Percentiles rank a stretch among this genome's conserved stretches.
Conservation (phyloP, 164 flowering plant genomes). For the Aristolochia fimbriata region DNA sequence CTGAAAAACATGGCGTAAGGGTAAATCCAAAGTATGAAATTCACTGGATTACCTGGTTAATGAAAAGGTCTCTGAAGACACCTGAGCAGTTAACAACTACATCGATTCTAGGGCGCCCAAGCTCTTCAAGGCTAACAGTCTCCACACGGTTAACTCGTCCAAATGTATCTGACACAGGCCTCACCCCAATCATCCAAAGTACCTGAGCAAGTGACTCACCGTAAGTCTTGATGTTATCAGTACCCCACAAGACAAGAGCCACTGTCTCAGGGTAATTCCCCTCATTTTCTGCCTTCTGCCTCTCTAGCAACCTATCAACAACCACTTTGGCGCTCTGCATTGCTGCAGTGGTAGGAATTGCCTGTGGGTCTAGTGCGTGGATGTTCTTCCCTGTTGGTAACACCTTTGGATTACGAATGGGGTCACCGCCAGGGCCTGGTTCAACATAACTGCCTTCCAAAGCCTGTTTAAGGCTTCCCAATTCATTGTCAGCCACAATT, state of each 20-base stretch:
- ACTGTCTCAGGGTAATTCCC: slow-evolving; percentile 95
- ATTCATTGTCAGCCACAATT: slow-evolving; percentile 86
- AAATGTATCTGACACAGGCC: slow-evolving; percentile 76
- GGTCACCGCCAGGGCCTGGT: slow-evolving; percentile 99
- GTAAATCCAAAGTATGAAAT: neutral
- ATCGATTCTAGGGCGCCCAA: slow-evolving; percentile 95
- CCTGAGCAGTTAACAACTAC: slow-evolving; percentile 99
- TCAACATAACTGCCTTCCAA: slow-evolving; percentile 90
- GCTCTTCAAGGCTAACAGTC: slow-evolving; percentile 84
- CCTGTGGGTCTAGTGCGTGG: slow-evolving; percentile 93
- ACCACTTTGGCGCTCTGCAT: slow-evolving; percentile 91
- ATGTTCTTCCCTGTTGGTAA: slow-evolving; percentile 99
- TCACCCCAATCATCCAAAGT: slow-evolving; percentile 92
- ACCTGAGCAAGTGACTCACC: slow-evolving; percentile 97
- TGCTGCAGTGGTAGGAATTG: slow-evolving; percentile 94
- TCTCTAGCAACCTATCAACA: slow-evolving; percentile 83
- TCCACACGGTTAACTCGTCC: slow-evolving; percentile 96
- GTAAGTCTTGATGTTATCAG: slow-evolving; percentile 95
- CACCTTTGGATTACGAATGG: slow-evolving; percentile 95
- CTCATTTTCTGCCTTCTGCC: slow-evolving; percentile 92
- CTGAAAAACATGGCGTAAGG: no score
- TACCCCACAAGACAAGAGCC: slow-evolving; percentile 97
- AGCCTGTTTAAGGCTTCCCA: slow-evolving; percentile 91
- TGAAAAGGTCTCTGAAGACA: slow-evolving; percentile 95
- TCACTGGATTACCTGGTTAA: slow-evolving; percentile 66